Conservation (phyloP, 164 flowering plant species). For the Umbellularia californica region DNA sequence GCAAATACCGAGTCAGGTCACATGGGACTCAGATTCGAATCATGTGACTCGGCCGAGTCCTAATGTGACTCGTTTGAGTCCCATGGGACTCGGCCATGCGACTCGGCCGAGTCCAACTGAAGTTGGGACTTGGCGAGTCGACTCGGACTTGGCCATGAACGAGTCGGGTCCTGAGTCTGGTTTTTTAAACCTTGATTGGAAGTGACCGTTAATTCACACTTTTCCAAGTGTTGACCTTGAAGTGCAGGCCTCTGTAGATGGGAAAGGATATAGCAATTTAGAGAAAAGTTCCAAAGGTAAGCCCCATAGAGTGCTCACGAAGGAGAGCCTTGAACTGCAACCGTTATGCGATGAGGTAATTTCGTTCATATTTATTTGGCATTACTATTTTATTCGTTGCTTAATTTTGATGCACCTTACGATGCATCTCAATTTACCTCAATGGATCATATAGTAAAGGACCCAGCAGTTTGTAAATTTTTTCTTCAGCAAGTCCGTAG, state of each 20-base stretch:
- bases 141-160: too few species aligned
- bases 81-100: too few species aligned
- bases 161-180: too few species aligned
- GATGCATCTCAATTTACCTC: not conserved
- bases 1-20: too few species aligned
- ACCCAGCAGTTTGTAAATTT: not conserved
- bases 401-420: not conserved
- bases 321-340: slow-evolving; percentile 43
- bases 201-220: slow-evolving; percentile 4
- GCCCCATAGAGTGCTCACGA: slow-evolving; percentile 34
- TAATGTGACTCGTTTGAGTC: too few species aligned
- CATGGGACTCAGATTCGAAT: too few species aligned
- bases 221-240: slow-evolving; percentile 6
- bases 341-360: slow-evolving; percentile 57
- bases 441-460: not conserved
- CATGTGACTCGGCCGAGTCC: too few species aligned
- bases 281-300: slow-evolving; percentile 19
- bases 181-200: not conserved
- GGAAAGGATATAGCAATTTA: slow-evolving; percentile 16
- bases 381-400: not conserved
- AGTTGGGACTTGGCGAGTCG: too few species aligned
- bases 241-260: slow-evolving; percentile 46
- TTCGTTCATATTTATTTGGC: not conserved
- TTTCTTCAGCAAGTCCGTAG: not conserved
- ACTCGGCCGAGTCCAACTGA: too few species aligned